These are phyloP conservation scores for Phylloporus sp. DNA, from an alignment of 768 basidiomycete species.

Conservation along the genomic window DNA sequence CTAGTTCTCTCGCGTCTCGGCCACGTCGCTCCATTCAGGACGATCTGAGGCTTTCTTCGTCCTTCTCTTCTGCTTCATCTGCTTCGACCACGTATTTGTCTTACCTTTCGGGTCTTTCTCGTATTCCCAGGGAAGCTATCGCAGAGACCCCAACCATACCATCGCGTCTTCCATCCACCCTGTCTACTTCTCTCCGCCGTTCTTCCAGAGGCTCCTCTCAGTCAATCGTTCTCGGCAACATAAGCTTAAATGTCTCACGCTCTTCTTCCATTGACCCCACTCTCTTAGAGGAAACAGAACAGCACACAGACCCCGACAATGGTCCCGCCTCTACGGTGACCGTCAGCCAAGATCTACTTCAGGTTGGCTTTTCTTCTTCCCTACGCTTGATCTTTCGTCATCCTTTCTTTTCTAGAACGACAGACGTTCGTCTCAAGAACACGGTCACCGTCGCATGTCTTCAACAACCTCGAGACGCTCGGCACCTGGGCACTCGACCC, in stretches of 20 bases:
- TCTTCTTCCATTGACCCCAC: slow-evolving; percentile 16
- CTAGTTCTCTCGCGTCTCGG: slow-evolving; percentile 20
- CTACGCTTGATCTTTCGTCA: not conserved
- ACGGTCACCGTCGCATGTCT: slow-evolving; percentile 17
- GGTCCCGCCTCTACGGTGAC: slow-evolving; percentile 15
- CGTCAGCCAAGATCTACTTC: slow-evolving; percentile 26
- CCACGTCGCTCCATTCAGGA: slow-evolving; percentile 19
- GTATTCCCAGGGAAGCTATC: not conserved
- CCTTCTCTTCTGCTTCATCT: slow-evolving; percentile 18
- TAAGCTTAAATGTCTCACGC: slow-evolving; percentile 23
- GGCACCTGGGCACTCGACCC: not conserved
- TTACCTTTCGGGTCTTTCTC: slow-evolving; percentile 11
- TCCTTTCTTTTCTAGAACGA: slow-evolving; percentile 15
- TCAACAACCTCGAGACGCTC: slow-evolving; percentile 21
- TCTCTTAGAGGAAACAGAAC: slow-evolving; percentile 12
- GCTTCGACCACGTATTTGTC: slow-evolving; percentile 18
- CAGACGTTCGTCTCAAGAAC: slow-evolving; percentile 14
- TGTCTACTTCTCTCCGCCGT: slow-evolving; percentile 21
- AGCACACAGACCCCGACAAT: slow-evolving; percentile 3
- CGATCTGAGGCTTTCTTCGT: slow-evolving; percentile 11
- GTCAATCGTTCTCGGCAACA: slow-evolving; percentile 24
- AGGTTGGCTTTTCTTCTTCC: slow-evolving; percentile 17
- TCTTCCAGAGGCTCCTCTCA: slow-evolving; percentile 20
- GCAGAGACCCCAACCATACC: slow-evolving; percentile 18
- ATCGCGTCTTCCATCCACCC: slow-evolving; percentile 10